phyloP scores from a whole-genome alignment of 371 early-diverging fungal species.

The Mortierella sp. region DNA sequence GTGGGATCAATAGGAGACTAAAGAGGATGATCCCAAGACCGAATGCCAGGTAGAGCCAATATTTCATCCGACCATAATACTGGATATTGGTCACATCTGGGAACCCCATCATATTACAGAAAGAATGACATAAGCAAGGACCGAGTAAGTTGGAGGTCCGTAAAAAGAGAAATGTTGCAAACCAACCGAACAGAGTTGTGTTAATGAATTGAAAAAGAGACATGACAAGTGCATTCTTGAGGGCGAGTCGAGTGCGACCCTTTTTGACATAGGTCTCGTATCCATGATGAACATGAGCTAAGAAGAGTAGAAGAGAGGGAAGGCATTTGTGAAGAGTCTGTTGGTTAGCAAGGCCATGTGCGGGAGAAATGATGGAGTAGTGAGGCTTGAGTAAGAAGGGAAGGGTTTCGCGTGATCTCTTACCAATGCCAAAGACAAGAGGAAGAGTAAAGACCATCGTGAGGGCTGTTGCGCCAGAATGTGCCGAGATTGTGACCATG shows the following conservation, averaged over 20 bases:
- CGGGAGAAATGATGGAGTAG: background rate
- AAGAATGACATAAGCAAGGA: background rate
- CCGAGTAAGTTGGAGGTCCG: background rate
- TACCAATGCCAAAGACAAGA: slow-evolving; percentile 1
- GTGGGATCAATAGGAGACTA: background rate
- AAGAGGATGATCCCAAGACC: background rate
- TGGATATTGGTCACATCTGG: slow-evolving; percentile 6
- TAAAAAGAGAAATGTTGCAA: background rate
- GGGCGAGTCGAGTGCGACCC: background rate
- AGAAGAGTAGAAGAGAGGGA: background rate
- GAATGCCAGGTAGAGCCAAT: background rate
- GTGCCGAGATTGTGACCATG: background rate
- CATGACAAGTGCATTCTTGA: background rate
- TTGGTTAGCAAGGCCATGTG: background rate
- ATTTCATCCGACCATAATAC: slow-evolving; percentile 1
- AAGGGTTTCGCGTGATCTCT: too few relatives aligned
- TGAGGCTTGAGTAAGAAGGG: background rate
- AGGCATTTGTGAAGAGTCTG: too few relatives aligned
- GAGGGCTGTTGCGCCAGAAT: background rate
- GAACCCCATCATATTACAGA: slow-evolving; percentile 1
- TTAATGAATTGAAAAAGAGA: background rate
- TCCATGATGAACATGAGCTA: background rate
- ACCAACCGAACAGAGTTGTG: slow-evolving; percentile 1
- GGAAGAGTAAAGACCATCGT: slow-evolving; percentile 3
- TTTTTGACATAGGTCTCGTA: slow-evolving; percentile 3